Evolutionary conservation across 2,329 filamentous ascomycete genomes (phyloP).

Genomic region (Nothophaeocryptopus gaeumannii): DNA sequence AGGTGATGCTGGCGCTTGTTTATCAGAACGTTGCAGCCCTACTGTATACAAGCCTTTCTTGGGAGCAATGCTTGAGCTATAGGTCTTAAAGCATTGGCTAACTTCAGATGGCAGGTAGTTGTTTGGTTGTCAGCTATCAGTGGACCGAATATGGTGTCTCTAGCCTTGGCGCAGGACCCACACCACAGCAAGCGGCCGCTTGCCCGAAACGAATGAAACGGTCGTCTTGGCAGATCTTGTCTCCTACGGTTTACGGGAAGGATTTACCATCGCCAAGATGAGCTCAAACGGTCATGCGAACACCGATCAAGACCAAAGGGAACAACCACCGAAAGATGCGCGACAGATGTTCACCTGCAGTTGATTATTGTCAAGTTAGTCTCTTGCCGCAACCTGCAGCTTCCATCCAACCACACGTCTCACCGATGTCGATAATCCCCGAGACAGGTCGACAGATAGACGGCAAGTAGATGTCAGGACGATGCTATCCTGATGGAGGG

Average conservation of each 20-base stretch:
- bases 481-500: slow-evolving; percentile 5
- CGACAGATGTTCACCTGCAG: slow-evolving; percentile 1
- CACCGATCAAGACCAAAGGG: slow-evolving; percentile 1
- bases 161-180: not conserved
- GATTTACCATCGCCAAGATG: slow-evolving; percentile 9
- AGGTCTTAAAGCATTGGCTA: slow-evolving; percentile 1
- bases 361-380: slow-evolving; percentile 4
- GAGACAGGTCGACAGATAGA: not conserved
- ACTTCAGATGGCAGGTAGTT: slow-evolving; percentile 14
- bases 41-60: slow-evolving; percentile 6
- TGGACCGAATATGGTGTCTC: not conserved
- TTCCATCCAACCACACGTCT: slow-evolving; percentile 3
- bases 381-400: not conserved
- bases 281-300: slow-evolving; percentile 5
- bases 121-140: slow-evolving; percentile 1
- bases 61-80: slow-evolving; percentile 1
- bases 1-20: not conserved
- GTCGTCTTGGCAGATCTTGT: slow-evolving; percentile 8
- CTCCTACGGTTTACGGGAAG: slow-evolving; percentile 9
- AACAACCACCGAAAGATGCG: not conserved
- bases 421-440: slow-evolving; percentile 2
- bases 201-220: not conserved
- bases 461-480: slow-evolving; percentile 4
- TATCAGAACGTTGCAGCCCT: slow-evolving; percentile 9
- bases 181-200: not conserved